Evolutionary conservation across 768 basidiomycete species (phyloP), one percentile per base, ranked within the genome.

Genomic region (Boletales sp.): DNA sequence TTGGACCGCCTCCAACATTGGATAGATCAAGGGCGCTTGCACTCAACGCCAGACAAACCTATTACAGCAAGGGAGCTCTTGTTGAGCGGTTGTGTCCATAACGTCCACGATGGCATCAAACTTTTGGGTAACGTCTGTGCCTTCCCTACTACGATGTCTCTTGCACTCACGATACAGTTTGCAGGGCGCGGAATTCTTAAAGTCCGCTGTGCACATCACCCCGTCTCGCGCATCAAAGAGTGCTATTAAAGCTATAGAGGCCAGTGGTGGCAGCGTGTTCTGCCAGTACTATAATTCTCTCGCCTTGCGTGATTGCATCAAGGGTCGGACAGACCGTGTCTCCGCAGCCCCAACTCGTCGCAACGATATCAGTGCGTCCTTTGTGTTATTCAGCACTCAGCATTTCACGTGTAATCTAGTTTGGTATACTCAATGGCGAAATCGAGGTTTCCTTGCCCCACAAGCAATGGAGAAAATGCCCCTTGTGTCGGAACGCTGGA

Each of bases 201-300:
- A 80, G 49, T 69, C 80, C 11, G 78, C 90, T 1, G 79, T 99
- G 15, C 84, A 90, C 61, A 82, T 98, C 43, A 79, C 80, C 10
- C 80, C 93, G 17, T 90, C 93, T 3, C 80, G 89, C 53, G 95
- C 90, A 9, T 94, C 92, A 19, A 82, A 88, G 64, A 81, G 81
- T 42, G 94, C 96, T 10, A 90, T 97, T 49, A 65, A 77, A 46
- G 90, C 93, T 0, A 83, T 99, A 48, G 91, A 97, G 65, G 73
- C 74, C 15, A 76, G 74, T 10, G 92, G 94, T 19, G 95, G 95
- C 21, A 80, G 81, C 42, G 82, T 97, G 33, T 82, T 87, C 41
- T 94, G 93, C 72, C 87, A 90, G 63, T 95, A 90, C 67, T 93
- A 95, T 72, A 98, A 98, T 69, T 69, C 79, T 17, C 77, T 96